phyloP scores from a whole-genome alignment of 441 rosid species.

The Corymbia calophylla region DNA sequence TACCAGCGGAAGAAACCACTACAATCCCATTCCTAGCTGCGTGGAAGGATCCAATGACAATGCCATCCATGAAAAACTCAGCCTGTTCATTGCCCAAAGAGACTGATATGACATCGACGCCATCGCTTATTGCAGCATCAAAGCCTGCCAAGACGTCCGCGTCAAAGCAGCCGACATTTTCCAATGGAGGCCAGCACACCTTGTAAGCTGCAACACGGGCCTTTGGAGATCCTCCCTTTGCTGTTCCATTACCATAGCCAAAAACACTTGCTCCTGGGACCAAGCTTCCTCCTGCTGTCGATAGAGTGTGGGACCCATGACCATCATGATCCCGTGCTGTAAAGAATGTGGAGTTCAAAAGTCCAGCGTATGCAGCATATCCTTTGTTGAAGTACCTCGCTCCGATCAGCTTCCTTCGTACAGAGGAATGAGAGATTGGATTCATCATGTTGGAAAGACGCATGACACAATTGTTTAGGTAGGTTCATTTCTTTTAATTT shows the following conservation, averaged over 20 bases:
- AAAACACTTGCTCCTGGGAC: neutral
- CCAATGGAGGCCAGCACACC: neutral
- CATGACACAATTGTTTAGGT: neutral
- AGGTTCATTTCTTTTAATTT: neutral
- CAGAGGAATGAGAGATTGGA: neutral
- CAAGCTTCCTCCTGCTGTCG: neutral
- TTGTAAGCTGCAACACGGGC: constrained; percentile 4
- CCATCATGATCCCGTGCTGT: neutral
- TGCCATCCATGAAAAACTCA: neutral
- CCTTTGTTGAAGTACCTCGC: constrained; percentile 2
- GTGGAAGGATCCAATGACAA: constrained; percentile 2
- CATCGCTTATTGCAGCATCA: neutral
- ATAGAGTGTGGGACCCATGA: constrained; percentile 1
- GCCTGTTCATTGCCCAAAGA: neutral
- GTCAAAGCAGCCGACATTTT: neutral
- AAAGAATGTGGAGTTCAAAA: neutral
- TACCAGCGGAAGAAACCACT: neutral
- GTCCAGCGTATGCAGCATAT: neutral
- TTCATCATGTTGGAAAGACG: neutral
- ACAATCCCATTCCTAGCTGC: constrained; percentile 1
- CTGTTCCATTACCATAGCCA: neutral
- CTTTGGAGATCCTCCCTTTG: constrained; percentile 5
- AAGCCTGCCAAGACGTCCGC: neutral
- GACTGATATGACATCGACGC: neutral
- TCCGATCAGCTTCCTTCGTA: neutral